Evolutionary conservation across 257 asterid species (phyloP), one percentile per base, ranked within the genome.

Genomic region (Gynochthodes officinalis): DNA sequence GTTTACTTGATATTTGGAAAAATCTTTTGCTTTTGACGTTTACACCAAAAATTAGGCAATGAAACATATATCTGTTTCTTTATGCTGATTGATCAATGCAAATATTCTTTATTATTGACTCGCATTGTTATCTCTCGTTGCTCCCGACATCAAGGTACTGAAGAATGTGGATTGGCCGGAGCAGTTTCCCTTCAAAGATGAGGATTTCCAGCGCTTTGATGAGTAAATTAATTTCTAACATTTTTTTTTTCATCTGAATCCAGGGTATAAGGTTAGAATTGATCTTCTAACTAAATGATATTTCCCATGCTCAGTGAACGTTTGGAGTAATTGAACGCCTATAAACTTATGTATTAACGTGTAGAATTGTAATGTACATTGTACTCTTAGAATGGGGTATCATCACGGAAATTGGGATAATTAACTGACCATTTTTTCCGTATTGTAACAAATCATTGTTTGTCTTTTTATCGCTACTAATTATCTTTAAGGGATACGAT

Each of bases 101-200:
- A 25, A 28, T 43, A 39, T 43, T 14, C 50, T 62, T 48, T 23
- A 39, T 49, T 78, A 53, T 57, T 43, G 16, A 42, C 5, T 44
- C 9, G 40, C 46, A 28, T 72, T 0, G 3, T 54, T 52, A 4
- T 68, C 44, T 32, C 65, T 69, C 30, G 1, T 60, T 71, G 32
- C 44, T 59, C 30, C 11, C 43, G 2, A 64, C 64, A 62, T 15
- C 43, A 75, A 94, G 99, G 98, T 86, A 66, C 75, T 94, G 81
- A 95, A 90, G 86, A 86, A 89, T 81, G 89, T 94, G 79, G 90
- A 88, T 32, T 94, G 99, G 98, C 98, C 99, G 13, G 87, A 86
- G 80, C 89, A 91, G 58, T 91, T 89, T 81, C 99, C 99, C 19
- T 94, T 94, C 86, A 94, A 80, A 88, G 95, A 83, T 21, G 98